These are phyloP conservation scores for Prototheca wickerhamii DNA, from an alignment of 163 green algal species.

Conservation along the genomic window DNA sequence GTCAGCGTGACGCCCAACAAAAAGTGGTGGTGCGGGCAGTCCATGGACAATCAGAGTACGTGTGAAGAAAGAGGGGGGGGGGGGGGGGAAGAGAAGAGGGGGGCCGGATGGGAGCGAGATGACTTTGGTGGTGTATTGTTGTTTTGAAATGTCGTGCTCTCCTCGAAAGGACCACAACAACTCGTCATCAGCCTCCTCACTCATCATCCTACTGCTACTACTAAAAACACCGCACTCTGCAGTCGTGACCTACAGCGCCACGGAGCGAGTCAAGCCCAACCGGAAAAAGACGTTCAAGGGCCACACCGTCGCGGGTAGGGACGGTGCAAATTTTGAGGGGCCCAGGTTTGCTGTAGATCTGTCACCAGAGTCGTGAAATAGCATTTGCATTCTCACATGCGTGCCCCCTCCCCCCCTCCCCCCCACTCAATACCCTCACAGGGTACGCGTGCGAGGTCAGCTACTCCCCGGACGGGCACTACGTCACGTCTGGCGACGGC, in stretches of 20 bases:
- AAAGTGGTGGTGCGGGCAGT: constrained; percentile 66
- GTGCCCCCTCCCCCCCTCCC: neutral
- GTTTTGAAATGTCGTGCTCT: too few relatives aligned
- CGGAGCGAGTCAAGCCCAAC: constrained; percentile 81
- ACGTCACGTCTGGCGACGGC: constrained; percentile 73
- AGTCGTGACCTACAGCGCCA: constrained; percentile 60
- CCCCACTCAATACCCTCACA: neutral
- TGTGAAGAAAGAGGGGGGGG: neutral
- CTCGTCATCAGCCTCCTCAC: neutral
- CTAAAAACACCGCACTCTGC: neutral
- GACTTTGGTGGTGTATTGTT: too few relatives aligned
- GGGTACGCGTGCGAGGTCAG: constrained; percentile 86
- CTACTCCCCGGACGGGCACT: constrained; percentile 71
- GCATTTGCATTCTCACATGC: too few relatives aligned
- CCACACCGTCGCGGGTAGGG: constrained; percentile 63
- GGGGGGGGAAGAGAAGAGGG: neutral
- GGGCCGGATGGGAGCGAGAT: neutral
- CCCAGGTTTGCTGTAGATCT: too few relatives aligned
- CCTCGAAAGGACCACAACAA: neutral
- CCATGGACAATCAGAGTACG: constrained; percentile 80
- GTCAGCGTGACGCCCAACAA: constrained; percentile 63
- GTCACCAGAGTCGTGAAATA: too few relatives aligned
- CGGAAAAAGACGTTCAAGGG: constrained; percentile 97
- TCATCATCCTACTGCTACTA: too few relatives aligned
- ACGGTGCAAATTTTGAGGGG: neutral